phyloP scores from a whole-genome alignment of 225 moss, liverwort and hornwort genomes.

The Thuidium tamariscinum region DNA sequence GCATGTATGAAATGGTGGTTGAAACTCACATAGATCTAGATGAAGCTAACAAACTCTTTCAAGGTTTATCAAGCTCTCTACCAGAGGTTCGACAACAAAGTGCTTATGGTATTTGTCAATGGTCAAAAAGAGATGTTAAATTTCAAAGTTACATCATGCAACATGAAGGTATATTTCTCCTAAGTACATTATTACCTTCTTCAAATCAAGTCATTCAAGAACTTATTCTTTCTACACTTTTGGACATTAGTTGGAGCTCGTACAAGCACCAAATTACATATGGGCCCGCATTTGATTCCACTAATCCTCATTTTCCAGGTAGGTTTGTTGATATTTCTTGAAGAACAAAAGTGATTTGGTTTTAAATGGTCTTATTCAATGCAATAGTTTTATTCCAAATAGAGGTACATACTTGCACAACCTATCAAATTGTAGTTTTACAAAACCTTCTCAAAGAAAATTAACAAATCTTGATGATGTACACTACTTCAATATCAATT shows the following conservation, averaged over 20 bases:
- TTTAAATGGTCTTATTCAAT: background rate
- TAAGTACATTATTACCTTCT: background rate
- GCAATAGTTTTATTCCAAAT: background rate
- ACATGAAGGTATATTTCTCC: background rate
- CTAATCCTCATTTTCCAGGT: fast-evolving
- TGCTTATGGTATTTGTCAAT: background rate
- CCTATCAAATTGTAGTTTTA: fast-evolving
- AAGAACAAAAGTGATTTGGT: too few relatives aligned
- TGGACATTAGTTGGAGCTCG: fast-evolving
- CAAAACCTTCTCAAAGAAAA: too few relatives aligned
- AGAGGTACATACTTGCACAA: background rate
- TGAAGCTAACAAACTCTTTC: background rate
- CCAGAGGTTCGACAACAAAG: background rate
- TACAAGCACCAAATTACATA: background rate
- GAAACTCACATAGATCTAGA: fast-evolving
- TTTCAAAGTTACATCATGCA: background rate
- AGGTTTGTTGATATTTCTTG: background rate
- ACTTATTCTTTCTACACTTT: background rate
- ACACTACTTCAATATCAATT: too few relatives aligned
- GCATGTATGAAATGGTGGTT: background rate
- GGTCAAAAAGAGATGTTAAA: background rate
- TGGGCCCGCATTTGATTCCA: fast-evolving
- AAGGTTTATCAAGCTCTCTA: background rate
- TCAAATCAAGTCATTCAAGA: background rate
- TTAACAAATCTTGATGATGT: too few relatives aligned